phyloP scores from a whole-genome alignment of 2,329 filamentous ascomycete genomes.

The Penicillium polonicum region DNA sequence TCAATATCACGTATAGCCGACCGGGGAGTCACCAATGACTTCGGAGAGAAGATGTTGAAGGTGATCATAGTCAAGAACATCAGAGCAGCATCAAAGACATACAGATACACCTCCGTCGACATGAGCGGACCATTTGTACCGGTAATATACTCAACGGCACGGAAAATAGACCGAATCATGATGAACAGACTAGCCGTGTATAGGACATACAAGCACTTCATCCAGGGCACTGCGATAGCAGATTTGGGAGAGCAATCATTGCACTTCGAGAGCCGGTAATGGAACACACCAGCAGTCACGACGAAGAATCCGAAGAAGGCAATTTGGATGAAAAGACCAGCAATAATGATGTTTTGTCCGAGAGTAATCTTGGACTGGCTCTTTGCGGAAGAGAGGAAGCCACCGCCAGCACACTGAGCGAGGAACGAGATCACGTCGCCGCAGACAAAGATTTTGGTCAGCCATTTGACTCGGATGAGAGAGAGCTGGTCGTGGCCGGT shows the following conservation, averaged over 20 bases:
- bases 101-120: constrained; percentile 27
- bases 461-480: constrained; percentile 41
- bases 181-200: constrained; percentile 26
- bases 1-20: neutral
- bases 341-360: constrained; percentile 6
- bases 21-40: neutral
- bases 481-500: constrained; percentile 43
- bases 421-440: constrained; percentile 51
- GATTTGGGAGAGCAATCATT: neutral
- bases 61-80: constrained; percentile 19
- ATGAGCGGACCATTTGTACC: constrained; percentile 27
- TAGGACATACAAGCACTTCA: neutral
- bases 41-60: neutral
- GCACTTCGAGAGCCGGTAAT: neutral
- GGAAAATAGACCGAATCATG: constrained; percentile 29
- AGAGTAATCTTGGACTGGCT: neutral
- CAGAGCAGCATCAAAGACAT: constrained; percentile 30
- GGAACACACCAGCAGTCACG: constrained; percentile 1
- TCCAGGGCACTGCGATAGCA: neutral
- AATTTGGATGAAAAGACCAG: constrained; percentile 13
- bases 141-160: constrained; percentile 28
- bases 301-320: constrained; percentile 11
- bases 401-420: constrained; percentile 37
- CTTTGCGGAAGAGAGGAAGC: neutral
- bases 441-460: constrained; percentile 50